Evolutionary conservation across 768 basidiomycete species (phyloP).

Genomic region (Mycena crocata): DNA sequence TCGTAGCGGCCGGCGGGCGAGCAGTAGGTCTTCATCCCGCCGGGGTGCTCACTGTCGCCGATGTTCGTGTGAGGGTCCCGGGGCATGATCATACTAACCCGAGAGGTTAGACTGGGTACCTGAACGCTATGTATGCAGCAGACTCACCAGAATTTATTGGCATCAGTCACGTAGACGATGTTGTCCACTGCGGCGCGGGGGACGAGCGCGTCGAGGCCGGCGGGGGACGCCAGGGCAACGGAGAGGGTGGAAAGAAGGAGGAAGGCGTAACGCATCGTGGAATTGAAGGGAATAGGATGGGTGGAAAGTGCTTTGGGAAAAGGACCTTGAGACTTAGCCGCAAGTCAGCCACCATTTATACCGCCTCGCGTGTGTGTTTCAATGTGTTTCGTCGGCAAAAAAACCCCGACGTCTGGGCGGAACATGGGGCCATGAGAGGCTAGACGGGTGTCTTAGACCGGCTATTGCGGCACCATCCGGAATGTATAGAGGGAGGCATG

Average conservation of each 20-base stretch:
- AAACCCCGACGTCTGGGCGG: neutral
- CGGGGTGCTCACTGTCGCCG: conserved; percentile 67
- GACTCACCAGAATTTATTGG: conserved; percentile 58
- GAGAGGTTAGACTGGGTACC: neutral
- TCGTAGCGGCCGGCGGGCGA: conserved; percentile 52
- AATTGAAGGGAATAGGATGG: neutral
- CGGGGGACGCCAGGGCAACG: conserved; percentile 15
- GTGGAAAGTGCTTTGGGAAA: neutral
- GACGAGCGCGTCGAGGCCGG: conserved; percentile 6
- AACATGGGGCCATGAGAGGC: neutral
- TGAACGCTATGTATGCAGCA: neutral
- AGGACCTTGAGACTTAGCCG: neutral
- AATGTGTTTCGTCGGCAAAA: neutral
- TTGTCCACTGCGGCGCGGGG: conserved; percentile 52
- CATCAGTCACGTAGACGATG: conserved; percentile 61
- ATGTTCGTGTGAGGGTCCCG: conserved; percentile 63
- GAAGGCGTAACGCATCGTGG: conserved; percentile 11
- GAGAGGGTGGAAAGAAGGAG: conserved; percentile 15
- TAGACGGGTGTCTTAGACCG: conserved; percentile 1
- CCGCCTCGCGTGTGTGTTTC: neutral
- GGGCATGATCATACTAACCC: conserved; percentile 59
- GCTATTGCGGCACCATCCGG: conserved; percentile 1
- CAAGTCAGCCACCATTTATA: neutral
- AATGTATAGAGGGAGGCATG: neutral
- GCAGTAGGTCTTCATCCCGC: conserved; percentile 67